A percentile compares a stretch with the other conserved stretches of the same genome.
Evolutionary conservation across 441 rosid species (phyloP).

Genomic region (Flueggea neowawraea): DNA sequence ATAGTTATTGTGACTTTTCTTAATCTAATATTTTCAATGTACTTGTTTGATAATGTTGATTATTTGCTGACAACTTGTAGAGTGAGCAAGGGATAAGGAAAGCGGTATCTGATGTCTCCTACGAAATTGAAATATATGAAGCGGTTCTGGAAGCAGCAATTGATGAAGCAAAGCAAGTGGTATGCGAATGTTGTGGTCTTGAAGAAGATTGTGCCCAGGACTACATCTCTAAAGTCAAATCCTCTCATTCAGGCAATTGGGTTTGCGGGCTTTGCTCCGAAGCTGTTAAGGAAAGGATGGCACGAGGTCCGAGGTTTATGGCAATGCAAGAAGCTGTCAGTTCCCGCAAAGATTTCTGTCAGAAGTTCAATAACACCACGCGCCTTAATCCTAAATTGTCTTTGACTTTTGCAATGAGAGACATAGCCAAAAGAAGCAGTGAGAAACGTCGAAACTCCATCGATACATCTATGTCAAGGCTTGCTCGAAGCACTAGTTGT

Average conservation of each 20-base stretch:
- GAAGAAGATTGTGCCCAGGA: constrained; percentile 79
- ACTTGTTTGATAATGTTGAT: too few relatives aligned
- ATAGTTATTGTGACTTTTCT: too few relatives aligned
- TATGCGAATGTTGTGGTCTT: constrained; percentile 78
- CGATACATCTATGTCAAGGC: constrained; percentile 7
- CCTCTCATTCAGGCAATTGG: constrained; percentile 71
- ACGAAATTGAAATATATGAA: constrained; percentile 15
- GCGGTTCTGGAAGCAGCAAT: not conserved
- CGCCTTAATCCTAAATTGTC: constrained; percentile 39
- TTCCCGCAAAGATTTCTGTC: constrained; percentile 35
- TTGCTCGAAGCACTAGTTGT: constrained; percentile 32
- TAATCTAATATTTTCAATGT: too few relatives aligned
- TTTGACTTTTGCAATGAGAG: constrained; percentile 33
- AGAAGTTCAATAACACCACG: constrained; percentile 25
- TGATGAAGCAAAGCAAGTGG: constrained; percentile 55
- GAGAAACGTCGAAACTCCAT: constrained; percentile 22
- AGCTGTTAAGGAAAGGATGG: constrained; percentile 52
- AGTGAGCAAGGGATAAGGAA: constrained; percentile 24
- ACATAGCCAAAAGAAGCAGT: constrained; percentile 28
- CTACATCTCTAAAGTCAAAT: constrained; percentile 54
- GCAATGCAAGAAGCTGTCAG: constrained; percentile 28
- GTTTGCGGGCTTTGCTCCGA: constrained; percentile 87
- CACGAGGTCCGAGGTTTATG: constrained; percentile 8
- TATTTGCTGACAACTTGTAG: constrained; percentile 4
- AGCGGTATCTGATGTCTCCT: constrained; percentile 26